phyloP scores from a whole-genome alignment of 73 alveolate genomes.

The Tetrahymena malaccensis region DNA sequence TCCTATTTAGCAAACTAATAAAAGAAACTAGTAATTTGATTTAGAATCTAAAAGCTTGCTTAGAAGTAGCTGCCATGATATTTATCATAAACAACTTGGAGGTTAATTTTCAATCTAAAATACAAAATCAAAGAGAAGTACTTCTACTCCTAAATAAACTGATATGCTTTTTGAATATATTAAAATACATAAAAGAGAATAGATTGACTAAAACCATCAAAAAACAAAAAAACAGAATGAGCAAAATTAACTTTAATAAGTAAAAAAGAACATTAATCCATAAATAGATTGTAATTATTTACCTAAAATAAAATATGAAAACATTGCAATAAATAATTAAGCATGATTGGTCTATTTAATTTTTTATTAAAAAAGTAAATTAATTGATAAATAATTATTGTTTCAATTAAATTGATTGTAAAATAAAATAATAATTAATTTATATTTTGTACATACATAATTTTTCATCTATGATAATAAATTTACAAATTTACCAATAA shows the following conservation, averaged over 20 bases:
- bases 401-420: background rate
- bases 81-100: background rate
- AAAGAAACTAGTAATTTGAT: background rate
- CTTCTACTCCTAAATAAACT: background rate
- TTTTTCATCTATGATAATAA: no score
- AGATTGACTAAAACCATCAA: background rate
- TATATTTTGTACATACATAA: no score
- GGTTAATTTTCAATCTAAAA: background rate
- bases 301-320: background rate
- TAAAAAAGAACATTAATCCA: background rate
- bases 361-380: no score
- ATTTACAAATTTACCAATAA: no score
- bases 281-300: background rate
- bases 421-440: no score
- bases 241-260: background rate
- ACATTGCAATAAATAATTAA: no score
- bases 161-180: background rate
- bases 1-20: background rate
- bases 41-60: background rate
- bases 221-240: background rate
- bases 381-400: no score
- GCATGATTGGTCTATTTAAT: background rate
- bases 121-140: background rate
- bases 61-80: background rate
- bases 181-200: background rate